phyloP scores from a whole-genome alignment of 2,329 filamentous ascomycete genomes.

The Aspergillus costaricaensis region DNA sequence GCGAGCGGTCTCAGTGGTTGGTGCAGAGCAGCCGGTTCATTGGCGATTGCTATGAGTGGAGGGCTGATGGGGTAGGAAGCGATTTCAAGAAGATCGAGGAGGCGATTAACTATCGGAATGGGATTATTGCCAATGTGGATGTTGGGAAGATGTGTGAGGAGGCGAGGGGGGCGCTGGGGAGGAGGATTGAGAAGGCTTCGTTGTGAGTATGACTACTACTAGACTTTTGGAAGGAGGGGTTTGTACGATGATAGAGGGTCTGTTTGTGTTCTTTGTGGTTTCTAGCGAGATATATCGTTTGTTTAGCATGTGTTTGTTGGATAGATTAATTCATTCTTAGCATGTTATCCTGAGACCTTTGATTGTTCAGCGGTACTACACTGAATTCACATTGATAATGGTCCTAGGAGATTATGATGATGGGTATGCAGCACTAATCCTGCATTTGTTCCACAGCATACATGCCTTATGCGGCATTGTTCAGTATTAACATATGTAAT shows the following conservation, averaged over 20 bases:
- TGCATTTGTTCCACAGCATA: too few relatives aligned
- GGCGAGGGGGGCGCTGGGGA: constrained; percentile 25
- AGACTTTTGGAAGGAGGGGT: too few relatives aligned
- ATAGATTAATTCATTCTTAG: background rate
- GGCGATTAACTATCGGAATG: constrained; percentile 22
- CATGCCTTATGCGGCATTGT: too few relatives aligned
- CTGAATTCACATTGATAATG: too few relatives aligned
- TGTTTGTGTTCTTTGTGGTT: background rate
- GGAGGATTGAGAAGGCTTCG: constrained; percentile 14
- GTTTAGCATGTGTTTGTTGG: background rate
- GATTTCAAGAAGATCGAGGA: constrained; percentile 24
- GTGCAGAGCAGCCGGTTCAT: constrained; percentile 38
- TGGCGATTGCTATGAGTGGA: constrained; percentile 39
- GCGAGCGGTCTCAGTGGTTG: constrained; percentile 36
- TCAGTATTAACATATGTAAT: too few relatives aligned
- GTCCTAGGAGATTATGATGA: too few relatives aligned
- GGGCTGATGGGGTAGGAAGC: constrained; percentile 18
- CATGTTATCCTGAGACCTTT: too few relatives aligned
- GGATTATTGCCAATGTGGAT: constrained; percentile 25
- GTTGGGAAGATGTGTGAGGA: constrained; percentile 28
- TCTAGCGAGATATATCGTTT: too few relatives aligned
- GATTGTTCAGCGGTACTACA: too few relatives aligned
- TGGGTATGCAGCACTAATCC: too few relatives aligned
- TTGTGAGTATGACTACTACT: background rate
- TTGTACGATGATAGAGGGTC: background rate